These are phyloP conservation scores for Zygoascus bituminiphila DNA, from an alignment of 805 yeast species.

Conservation along the genomic window DNA sequence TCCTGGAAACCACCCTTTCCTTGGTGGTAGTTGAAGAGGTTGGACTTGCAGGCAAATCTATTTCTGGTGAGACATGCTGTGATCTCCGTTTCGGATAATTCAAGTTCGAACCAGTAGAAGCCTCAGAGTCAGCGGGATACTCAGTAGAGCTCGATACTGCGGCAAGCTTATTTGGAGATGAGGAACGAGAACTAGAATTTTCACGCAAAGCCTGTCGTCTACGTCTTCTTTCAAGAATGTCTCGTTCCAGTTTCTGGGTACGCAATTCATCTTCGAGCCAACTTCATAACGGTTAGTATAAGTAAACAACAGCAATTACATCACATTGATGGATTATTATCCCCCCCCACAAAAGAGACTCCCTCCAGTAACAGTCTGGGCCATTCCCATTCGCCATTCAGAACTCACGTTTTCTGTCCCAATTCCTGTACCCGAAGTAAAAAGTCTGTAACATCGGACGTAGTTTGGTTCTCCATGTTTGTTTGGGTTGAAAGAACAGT, in stretches of 20 bases:
- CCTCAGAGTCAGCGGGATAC: neutral
- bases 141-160: no score
- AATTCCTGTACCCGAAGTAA: constrained; percentile 23
- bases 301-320: no score
- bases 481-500: no score
- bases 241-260: constrained; percentile 23
- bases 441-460: constrained; percentile 23
- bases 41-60: neutral
- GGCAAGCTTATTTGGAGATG: constrained; percentile 4
- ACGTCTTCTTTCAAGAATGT: constrained; percentile 24
- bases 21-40: constrained; percentile 4
- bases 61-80: neutral
- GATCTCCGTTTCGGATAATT: neutral
- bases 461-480: neutral
- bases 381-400: neutral
- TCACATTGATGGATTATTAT: no score
- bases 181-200: constrained; percentile 18
- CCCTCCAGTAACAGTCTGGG: no score
- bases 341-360: no score
- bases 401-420: constrained; percentile 25
- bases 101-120: neutral
- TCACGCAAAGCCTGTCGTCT: constrained; percentile 22
- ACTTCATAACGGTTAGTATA: constrained; percentile 7
- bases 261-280: constrained; percentile 26
- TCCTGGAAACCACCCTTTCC: neutral